Evolutionary conservation across 176 grass and related monocot species (phyloP).

Genomic region (Puccinellia tenuiflora): DNA sequence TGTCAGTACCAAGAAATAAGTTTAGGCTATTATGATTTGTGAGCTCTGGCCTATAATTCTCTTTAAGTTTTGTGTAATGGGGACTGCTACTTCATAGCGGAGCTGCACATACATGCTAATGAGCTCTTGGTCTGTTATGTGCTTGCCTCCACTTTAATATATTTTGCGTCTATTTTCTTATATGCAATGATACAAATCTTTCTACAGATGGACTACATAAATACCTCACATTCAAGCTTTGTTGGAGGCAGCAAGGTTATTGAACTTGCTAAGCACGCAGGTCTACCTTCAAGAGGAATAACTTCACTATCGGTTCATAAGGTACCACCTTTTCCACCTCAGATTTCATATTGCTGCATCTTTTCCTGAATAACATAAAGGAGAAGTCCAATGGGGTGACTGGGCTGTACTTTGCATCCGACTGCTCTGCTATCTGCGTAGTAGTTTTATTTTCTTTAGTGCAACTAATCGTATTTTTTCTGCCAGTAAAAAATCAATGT

Average conservation of each 20-base stretch:
- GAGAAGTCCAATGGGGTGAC: not conserved
- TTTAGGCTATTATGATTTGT: not conserved
- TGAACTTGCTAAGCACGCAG: constrained; percentile 66
- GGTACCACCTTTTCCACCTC: constrained; percentile 39
- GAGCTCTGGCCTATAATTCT: not conserved
- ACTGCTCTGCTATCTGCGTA: not conserved
- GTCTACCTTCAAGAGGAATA: constrained; percentile 42
- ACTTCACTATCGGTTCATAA: constrained; percentile 35
- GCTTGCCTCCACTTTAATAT: not conserved
- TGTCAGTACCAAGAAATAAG: not conserved
- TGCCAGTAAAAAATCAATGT: not conserved
- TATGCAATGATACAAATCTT: constrained; percentile 7
- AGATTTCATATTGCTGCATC: constrained; percentile 13
- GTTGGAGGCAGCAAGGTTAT: constrained; percentile 79
- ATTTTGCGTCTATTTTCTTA: constrained; percentile 24
- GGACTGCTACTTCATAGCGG: not conserved
- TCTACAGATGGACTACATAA: constrained; percentile 91
- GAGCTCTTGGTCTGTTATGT: not conserved
- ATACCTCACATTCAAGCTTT: constrained; percentile 91
- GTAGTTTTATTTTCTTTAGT: constrained; percentile 9
- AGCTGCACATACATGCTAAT: constrained; percentile 3
- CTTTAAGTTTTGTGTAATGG: not conserved
- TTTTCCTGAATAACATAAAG: constrained; percentile 3
- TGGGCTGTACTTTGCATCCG: not conserved
- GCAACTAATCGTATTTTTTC: not conserved